Evolutionary conservation across 2,329 filamentous ascomycete species (phyloP).

Genomic region (Curvularia verruculosa): DNA sequence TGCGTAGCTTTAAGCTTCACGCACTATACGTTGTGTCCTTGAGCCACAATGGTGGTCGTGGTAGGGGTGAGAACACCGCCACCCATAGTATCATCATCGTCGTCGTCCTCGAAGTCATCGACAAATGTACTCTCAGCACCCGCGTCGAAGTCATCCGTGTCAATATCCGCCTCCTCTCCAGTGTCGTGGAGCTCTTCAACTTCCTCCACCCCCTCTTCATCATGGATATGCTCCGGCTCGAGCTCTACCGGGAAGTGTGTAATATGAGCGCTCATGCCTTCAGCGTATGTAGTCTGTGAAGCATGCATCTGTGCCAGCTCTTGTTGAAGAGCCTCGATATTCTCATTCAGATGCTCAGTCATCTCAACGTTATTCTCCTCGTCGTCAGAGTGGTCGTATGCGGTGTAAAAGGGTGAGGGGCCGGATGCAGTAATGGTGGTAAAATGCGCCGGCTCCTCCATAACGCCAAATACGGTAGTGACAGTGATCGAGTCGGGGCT

Average conservation of each 20-base stretch:
- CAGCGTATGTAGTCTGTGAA: background rate
- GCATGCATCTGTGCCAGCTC: conserved; percentile 11
- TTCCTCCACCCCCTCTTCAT: conserved; percentile 6
- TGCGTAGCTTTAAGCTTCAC: background rate
- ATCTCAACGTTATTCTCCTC: conserved; percentile 27
- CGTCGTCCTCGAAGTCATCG: conserved; percentile 30
- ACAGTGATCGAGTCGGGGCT: conserved; percentile 46
- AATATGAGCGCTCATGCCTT: conserved; percentile 3
- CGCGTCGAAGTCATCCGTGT: conserved; percentile 35
- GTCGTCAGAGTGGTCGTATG: conserved; percentile 19
- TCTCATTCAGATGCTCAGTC: conserved; percentile 23
- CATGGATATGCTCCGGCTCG: conserved; percentile 17
- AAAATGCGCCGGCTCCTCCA: conserved; percentile 39
- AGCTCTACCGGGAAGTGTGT: conserved; percentile 9
- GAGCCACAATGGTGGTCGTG: conserved; percentile 10
- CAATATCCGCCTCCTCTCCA: conserved; percentile 35
- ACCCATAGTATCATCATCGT: conserved; percentile 13
- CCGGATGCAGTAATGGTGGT: conserved; percentile 38
- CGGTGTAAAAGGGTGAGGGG: conserved; percentile 19
- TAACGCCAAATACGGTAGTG: conserved; percentile 44
- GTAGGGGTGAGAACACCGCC: conserved; percentile 29
- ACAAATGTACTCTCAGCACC: conserved; percentile 34
- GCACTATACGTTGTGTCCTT: background rate
- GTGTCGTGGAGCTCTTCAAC: conserved; percentile 23
- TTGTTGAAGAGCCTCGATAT: conserved; percentile 13